These are phyloP conservation scores for Microdochium bolleyi DNA, from an alignment of 2,329 filamentous ascomycete genomes.

Conservation along the genomic window DNA sequence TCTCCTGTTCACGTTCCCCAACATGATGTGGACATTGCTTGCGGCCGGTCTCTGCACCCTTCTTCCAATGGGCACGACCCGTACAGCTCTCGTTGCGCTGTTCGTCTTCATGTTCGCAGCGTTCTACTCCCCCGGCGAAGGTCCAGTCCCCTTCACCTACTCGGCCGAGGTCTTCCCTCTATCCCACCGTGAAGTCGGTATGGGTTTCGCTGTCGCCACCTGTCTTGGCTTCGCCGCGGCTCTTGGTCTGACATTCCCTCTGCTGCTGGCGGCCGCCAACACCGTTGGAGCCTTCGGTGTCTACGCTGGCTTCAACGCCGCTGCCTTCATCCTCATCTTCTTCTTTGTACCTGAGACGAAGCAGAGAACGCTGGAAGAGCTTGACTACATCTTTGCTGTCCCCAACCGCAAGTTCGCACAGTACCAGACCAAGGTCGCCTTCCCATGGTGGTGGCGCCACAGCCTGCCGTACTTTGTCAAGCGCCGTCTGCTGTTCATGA, in stretches of 20 bases:
- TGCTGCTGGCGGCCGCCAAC: slow-evolving; percentile 37
- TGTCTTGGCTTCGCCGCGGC: slow-evolving; percentile 54
- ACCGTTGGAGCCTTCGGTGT: slow-evolving; percentile 37
- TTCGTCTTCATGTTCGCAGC: slow-evolving; percentile 54
- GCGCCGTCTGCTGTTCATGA: slow-evolving; percentile 22
- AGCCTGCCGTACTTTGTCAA: slow-evolving; percentile 13
- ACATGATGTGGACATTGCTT: slow-evolving; percentile 61
- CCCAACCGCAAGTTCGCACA: slow-evolving; percentile 28
- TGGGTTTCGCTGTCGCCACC: slow-evolving; percentile 62
- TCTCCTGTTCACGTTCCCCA: slow-evolving; percentile 57
- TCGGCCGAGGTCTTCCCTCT: slow-evolving; percentile 63
- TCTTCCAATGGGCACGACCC: slow-evolving; percentile 23
- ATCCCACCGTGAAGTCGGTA: slow-evolving; percentile 63
- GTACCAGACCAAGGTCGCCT: slow-evolving; percentile 28
- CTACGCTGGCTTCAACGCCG: slow-evolving; percentile 37
- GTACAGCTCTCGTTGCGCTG: slow-evolving; percentile 41
- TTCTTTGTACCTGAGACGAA: slow-evolving; percentile 42
- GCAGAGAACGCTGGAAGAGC: slow-evolving; percentile 40
- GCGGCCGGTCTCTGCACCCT: slow-evolving; percentile 53
- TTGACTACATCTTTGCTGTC: slow-evolving; percentile 39
- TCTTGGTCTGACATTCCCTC: slow-evolving; percentile 55
- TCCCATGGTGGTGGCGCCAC: slow-evolving; percentile 22
- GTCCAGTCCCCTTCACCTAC: slow-evolving; percentile 61
- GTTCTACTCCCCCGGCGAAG: slow-evolving; percentile 59
- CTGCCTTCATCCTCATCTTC: slow-evolving; percentile 38